Conservation (phyloP, 352 stramenopile species). For the Globisporangium alternatum region DNA sequence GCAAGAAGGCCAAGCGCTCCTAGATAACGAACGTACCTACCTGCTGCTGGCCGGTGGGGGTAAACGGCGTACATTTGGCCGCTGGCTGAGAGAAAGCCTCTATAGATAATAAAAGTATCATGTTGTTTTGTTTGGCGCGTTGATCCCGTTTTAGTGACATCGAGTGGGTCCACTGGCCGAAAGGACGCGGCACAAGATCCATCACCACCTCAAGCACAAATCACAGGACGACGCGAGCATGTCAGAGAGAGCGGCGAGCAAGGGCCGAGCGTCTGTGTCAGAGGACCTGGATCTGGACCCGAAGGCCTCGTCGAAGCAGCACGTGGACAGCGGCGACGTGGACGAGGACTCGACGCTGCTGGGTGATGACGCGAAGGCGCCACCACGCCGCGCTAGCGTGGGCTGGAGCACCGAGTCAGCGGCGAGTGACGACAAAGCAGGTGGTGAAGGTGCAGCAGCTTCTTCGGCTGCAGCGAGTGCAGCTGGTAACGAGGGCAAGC, state of each 20-base stretch:
- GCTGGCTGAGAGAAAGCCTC: not conserved
- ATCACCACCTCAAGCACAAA: not conserved
- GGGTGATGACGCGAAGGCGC: conserved; percentile 38
- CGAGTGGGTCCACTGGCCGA: not conserved
- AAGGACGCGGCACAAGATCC: conserved; percentile 4
- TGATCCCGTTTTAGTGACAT: not conserved
- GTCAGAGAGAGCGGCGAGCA: conserved; percentile 3
- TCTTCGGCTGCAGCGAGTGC: not conserved
- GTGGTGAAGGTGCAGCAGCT: conserved; percentile 5
- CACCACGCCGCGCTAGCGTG: conserved; percentile 57
- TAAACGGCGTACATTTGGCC: too few species aligned
- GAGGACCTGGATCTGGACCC: conserved; percentile 13
- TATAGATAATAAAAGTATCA: conserved; percentile 7
- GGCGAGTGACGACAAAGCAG: conserved; percentile 26
- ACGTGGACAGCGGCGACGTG: conserved; percentile 22
- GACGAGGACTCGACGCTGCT: conserved; percentile 47
- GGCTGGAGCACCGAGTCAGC: conserved; percentile 48
- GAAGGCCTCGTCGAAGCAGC: conserved; percentile 9
- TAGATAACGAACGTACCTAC: not conserved
- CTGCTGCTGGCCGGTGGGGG: too few species aligned
- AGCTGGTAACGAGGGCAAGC: conserved; percentile 39
- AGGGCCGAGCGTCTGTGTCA: conserved; percentile 2
- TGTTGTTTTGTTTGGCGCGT: not conserved
- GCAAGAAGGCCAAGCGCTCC: conserved; percentile 33
- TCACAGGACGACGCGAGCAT: not conserved